Conservation (phyloP, 2,329 filamentous ascomycete species). For the Trichoderma harzianum region DNA sequence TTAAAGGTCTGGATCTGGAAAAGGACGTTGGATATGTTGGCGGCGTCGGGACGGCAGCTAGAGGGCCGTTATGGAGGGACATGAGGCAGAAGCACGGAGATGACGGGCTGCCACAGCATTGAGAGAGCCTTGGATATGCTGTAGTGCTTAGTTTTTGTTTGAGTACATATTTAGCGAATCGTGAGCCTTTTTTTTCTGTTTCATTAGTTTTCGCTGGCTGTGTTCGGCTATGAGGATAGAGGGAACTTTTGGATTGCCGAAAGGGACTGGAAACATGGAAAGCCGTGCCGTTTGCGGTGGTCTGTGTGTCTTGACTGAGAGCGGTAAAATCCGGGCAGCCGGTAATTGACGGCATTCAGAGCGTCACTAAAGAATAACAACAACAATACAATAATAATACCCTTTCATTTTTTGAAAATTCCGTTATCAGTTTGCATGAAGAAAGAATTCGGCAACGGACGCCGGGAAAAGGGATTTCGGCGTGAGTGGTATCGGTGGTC, state of each 20-base stretch:
- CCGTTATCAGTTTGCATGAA: background rate
- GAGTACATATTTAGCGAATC: background rate
- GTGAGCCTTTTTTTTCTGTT: background rate
- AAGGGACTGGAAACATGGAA: background rate
- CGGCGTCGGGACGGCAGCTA: constrained; percentile 23
- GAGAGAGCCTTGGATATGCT: background rate
- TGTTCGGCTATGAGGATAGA: background rate
- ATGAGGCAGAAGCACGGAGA: background rate
- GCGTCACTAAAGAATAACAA: background rate
- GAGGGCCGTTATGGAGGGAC: constrained; percentile 1
- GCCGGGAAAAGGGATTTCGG: background rate
- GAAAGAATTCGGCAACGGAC: background rate
- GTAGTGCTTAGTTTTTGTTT: background rate
- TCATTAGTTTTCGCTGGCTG: background rate
- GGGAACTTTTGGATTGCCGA: background rate
- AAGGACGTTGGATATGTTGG: constrained; percentile 29
- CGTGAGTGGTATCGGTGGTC: background rate
- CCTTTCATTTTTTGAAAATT: background rate
- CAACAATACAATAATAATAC: background rate
- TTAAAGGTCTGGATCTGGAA: constrained; percentile 23
- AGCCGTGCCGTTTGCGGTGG: background rate
- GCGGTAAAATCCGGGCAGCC: background rate
- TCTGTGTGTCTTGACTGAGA: background rate
- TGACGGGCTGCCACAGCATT: constrained; percentile 10
- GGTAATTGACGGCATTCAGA: constrained; percentile 9